phyloP scores from a whole-genome alignment of 2,329 filamentous ascomycete genomes.

The Pseudogymnoascus sp. region DNA sequence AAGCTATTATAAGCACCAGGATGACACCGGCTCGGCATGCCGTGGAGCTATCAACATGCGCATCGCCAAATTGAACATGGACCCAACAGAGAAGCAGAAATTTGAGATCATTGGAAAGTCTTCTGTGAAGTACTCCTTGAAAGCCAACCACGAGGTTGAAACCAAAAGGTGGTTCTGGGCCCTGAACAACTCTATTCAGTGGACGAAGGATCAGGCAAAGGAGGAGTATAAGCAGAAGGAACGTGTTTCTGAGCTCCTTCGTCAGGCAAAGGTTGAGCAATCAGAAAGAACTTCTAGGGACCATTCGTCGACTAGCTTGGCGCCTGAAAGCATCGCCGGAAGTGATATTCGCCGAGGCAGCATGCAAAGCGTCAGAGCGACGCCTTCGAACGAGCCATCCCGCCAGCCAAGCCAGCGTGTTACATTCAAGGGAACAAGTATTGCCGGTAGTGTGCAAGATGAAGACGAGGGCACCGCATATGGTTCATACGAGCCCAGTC shows the following conservation, averaged over 20 bases:
- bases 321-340: conserved; percentile 19
- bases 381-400: conserved; percentile 19
- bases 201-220: conserved; percentile 92
- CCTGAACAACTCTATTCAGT: conserved; percentile 96
- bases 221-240: conserved; percentile 74
- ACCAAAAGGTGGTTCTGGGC: conserved; percentile 99
- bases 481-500: conserved; percentile 49
- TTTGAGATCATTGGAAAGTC: conserved; percentile 98
- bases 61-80: conserved; percentile 92
- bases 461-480: conserved; percentile 42
- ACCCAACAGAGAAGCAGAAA: conserved; percentile 90
- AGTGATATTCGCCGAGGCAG: conserved; percentile 36
- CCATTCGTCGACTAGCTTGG: conserved; percentile 23
- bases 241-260: conserved; percentile 65
- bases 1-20: conserved; percentile 99
- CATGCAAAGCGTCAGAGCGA: conserved; percentile 30
- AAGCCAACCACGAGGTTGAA: conserved; percentile 96
- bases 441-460: conserved; percentile 37
- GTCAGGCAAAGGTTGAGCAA: conserved; percentile 73
- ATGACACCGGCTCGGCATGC: conserved; percentile 91
- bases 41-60: conserved; percentile 98
- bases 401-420: conserved; percentile 23
- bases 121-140: conserved; percentile 95
- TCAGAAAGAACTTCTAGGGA: conserved; percentile 43
- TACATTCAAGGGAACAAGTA: conserved; percentile 23